Percentiles rank a stretch among this genome's conserved stretches.
Evolutionary conservation across 768 basidiomycete genomes (phyloP).

Genomic region (Tricholoma sp.): DNA sequence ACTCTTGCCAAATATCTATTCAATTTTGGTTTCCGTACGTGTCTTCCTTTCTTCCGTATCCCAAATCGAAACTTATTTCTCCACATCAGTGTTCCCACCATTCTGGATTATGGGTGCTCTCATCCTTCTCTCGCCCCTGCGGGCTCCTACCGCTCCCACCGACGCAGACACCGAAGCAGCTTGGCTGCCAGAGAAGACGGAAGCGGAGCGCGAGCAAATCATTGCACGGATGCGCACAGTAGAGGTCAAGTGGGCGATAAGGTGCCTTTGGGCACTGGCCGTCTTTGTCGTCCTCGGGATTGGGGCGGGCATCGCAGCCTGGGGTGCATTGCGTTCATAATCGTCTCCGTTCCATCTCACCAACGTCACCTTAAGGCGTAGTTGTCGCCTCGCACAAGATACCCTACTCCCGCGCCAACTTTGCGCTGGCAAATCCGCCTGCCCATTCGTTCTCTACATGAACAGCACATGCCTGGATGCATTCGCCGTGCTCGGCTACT

Average conservation of each 20-base stretch:
- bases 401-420: background rate
- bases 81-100: constrained; percentile 47
- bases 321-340: constrained; percentile 24
- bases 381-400: background rate
- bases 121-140: constrained; percentile 51
- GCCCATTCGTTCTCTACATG: background rate
- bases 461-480: background rate
- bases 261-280: constrained; percentile 50
- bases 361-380: background rate
- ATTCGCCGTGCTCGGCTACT: background rate
- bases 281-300: constrained; percentile 35
- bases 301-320: constrained; percentile 27
- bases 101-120: constrained; percentile 58
- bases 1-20: constrained; percentile 59
- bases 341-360: background rate
- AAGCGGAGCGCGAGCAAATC: constrained; percentile 42
- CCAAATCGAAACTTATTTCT: constrained; percentile 3
- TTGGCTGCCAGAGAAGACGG: constrained; percentile 55
- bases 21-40: constrained; percentile 59
- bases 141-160: constrained; percentile 27
- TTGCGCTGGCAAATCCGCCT: background rate
- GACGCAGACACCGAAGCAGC: constrained; percentile 24
- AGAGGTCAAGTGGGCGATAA: constrained; percentile 53
- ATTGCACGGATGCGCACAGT: constrained; percentile 41
- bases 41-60: background rate